Evolutionary conservation across 805 yeast genomes (phyloP), one percentile per base, ranked within the genome.

Genomic region (Pichia occidentalis): DNA sequence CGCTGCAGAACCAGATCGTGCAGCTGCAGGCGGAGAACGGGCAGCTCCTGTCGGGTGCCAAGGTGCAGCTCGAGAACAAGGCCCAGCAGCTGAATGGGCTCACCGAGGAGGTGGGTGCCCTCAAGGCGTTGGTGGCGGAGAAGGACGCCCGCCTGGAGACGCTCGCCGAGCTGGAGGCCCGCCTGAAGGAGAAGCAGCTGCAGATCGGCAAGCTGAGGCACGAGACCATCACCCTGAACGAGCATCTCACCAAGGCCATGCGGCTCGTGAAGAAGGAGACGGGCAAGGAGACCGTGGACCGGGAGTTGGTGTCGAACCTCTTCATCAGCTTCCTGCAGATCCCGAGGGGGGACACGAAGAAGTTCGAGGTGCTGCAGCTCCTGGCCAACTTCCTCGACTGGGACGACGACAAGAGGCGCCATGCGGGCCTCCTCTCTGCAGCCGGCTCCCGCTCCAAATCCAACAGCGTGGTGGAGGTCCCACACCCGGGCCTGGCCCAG

Each of bases 261-360:
- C 76, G 85, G 19, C 68, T 90, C 70, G 72, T 92, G 42, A 85
- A 87, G 51, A 80, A 80, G 53, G 83, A 80, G 36, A 75, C 84
- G 28, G 76, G 77, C 26, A 75, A 86, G 7, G 84, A 80, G 34
- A 71, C 80, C 7, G 86, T 90, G 2, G 97, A 90, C 57, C 80
- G 82, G 54, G 95, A 88, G 57, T 72, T 92, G 43, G 77, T 92
- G 5, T 81, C 96, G 2, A 92, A 92, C 57, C 67, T 92, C 44
- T 64, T 92, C 35, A 71, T 92, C 13, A 85, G 92, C 39, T 92
- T 88, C 60, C 71, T 92, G 13, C 80, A 81, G 24, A 67, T 90
- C 22, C 96, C 95, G 5, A 68, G 98, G 44, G 95, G 92, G 2
- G 99, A 92, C 57, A 73, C 95, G 7, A 90, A 88, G 61, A 87